Evolutionary conservation across 208 protist genomes (phyloP).

Genomic region (Crithidia brevicula): DNA sequence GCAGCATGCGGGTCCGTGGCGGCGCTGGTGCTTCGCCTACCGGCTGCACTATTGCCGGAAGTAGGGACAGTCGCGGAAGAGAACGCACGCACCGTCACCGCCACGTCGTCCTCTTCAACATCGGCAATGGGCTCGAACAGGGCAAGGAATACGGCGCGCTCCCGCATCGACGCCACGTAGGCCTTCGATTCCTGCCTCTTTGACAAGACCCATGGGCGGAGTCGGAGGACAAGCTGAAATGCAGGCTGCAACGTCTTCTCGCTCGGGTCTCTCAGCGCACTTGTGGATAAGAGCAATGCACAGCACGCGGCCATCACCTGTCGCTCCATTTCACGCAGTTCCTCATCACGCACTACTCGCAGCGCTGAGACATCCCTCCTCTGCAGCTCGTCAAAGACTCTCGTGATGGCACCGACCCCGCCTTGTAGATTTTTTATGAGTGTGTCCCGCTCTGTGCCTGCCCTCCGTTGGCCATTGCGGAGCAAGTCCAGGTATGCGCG

Average conservation of each 20-base stretch:
- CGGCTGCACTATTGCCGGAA: background rate
- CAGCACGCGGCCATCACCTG: slow-evolving; percentile 87
- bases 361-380: slow-evolving; percentile 66
- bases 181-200: slow-evolving; percentile 73
- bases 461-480: slow-evolving; percentile 65
- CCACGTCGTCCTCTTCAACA: slow-evolving; percentile 17
- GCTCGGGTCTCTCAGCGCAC: slow-evolving; percentile 46
- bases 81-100: background rate
- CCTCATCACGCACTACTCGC: slow-evolving; percentile 72
- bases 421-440: slow-evolving; percentile 87
- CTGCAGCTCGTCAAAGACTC: slow-evolving; percentile 78
- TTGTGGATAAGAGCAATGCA: slow-evolving; percentile 69
- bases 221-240: slow-evolving; percentile 70
- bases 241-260: slow-evolving; percentile 52
- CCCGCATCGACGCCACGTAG: slow-evolving; percentile 61
- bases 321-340: slow-evolving; percentile 72
- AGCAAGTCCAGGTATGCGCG: slow-evolving; percentile 61
- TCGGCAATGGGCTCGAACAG: slow-evolving; percentile 71
- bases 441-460: slow-evolving; percentile 69
- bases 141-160: slow-evolving; percentile 70
- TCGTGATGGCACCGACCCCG: slow-evolving; percentile 72
- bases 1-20: slow-evolving; percentile 12
- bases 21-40: background rate
- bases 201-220: slow-evolving; percentile 80
- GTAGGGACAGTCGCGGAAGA: background rate